Evolutionary conservation across 2,329 filamentous ascomycete genomes (phyloP).

Genomic region (Stagonosporopsis chrysanthemi): DNA sequence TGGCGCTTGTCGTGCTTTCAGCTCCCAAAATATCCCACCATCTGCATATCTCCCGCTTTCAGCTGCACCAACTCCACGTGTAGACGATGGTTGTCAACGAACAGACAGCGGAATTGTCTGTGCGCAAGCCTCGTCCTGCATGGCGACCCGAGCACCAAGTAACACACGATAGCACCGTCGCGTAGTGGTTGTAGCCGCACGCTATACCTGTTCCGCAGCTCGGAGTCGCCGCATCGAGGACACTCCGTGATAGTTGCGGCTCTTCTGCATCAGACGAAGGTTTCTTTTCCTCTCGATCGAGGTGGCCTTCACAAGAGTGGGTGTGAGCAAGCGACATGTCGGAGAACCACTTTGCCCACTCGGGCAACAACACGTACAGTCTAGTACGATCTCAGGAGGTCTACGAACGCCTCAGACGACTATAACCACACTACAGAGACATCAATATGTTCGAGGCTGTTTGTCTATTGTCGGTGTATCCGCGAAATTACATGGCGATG

Average conservation of each 20-base stretch:
- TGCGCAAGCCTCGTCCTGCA: conserved; percentile 14
- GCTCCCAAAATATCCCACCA: conserved; percentile 7
- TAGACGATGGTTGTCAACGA: not conserved
- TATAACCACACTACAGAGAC: not conserved
- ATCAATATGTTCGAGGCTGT: not conserved
- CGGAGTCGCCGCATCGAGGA: conserved; percentile 12
- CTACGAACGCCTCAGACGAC: conserved; percentile 2
- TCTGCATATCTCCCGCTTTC: conserved; percentile 3
- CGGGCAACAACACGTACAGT: not conserved
- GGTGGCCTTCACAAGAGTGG: not conserved
- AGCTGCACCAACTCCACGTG: conserved; percentile 9
- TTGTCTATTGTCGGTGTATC: conserved; percentile 8
- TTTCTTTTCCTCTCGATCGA: conserved; percentile 5
- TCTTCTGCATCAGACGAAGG: conserved; percentile 6
- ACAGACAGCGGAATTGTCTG: not conserved
- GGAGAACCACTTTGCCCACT: not conserved
- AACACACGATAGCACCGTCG: conserved; percentile 7
- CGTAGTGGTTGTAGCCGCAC: conserved; percentile 11
- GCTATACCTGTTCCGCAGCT: conserved; percentile 2
- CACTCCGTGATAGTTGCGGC: conserved; percentile 7
- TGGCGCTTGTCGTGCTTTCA: not conserved
- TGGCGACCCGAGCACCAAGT: conserved; percentile 8
- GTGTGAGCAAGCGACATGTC: not conserved
- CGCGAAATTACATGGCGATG: conserved; percentile 6
- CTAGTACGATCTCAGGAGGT: conserved; percentile 4